A percentile compares a stretch with the other conserved stretches of the same genome.
Evolutionary conservation across 768 basidiomycete genomes (phyloP).

Genomic region (Plicaturopsis crispa): DNA sequence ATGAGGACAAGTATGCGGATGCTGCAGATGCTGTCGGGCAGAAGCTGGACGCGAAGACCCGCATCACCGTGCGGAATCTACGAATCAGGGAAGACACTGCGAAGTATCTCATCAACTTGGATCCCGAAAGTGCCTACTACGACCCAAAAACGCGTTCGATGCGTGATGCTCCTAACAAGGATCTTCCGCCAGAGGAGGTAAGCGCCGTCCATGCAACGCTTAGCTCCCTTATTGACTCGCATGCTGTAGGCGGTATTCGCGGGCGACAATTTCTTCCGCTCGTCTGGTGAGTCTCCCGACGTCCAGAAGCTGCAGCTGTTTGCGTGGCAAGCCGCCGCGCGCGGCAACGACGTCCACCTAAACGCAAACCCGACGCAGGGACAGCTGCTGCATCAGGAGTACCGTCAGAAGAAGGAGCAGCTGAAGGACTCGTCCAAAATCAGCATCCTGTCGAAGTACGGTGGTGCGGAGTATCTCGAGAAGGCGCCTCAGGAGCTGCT

Average conservation of each 20-base stretch:
- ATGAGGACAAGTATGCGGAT: conserved; percentile 98
- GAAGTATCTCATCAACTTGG: conserved; percentile 95
- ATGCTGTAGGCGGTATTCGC: conserved; percentile 70
- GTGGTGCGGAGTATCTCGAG: conserved; percentile 88
- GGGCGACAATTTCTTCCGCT: conserved; percentile 93
- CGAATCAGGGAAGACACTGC: conserved; percentile 99
- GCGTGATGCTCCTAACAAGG: conserved; percentile 88
- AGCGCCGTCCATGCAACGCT: conserved; percentile 22
- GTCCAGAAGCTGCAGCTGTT: conserved; percentile 92
- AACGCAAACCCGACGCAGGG: conserved; percentile 97
- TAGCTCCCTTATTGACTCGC: not conserved
- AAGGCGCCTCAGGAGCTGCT: conserved; percentile 85
- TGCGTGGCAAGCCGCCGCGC: conserved; percentile 92
- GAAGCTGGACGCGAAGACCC: conserved; percentile 95
- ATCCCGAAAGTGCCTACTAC: conserved; percentile 94
- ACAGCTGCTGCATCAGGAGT: conserved; percentile 85
- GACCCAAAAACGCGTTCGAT: conserved; percentile 99
- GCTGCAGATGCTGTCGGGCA: conserved; percentile 97
- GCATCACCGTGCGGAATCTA: conserved; percentile 95
- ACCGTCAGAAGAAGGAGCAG: conserved; percentile 86
- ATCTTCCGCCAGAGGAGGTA: conserved; percentile 83
- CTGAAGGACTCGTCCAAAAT: conserved; percentile 83
- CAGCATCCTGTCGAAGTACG: conserved; percentile 88
- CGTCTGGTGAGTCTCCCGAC: conserved; percentile 87
- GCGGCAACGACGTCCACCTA: conserved; percentile 92